These are phyloP conservation scores for Colletotrichum theobromicola DNA, from an alignment of 2,329 filamentous ascomycete genomes.

Conservation along the genomic window DNA sequence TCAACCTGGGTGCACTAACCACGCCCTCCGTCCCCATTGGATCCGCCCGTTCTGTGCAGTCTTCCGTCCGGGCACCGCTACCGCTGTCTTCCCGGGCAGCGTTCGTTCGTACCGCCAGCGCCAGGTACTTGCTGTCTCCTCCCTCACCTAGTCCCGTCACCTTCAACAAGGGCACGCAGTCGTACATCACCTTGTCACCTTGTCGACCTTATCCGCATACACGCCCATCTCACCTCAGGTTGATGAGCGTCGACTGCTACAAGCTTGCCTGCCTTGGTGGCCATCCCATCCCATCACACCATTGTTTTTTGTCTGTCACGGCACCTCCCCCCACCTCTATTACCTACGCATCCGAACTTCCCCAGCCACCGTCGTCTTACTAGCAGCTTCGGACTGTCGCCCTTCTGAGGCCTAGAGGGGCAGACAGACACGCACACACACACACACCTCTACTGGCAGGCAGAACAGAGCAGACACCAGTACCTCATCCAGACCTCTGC, in stretches of 20 bases:
- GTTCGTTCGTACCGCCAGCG: neutral
- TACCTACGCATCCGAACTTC: constrained; percentile 19
- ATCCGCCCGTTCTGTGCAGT: neutral
- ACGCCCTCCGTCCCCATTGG: neutral
- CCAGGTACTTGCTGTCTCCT: neutral
- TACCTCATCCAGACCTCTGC: neutral
- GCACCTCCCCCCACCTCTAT: constrained; percentile 14
- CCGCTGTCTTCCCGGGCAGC: neutral
- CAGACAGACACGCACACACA: neutral
- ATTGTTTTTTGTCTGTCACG: constrained; percentile 8
- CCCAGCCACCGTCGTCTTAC: constrained; percentile 1
- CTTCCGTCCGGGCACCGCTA: neutral
- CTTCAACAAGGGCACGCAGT: neutral
- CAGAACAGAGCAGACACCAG: neutral
- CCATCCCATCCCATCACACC: constrained; percentile 16
- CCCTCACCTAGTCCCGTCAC: neutral
- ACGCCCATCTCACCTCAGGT: constrained; percentile 16
- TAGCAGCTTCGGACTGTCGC: neutral
- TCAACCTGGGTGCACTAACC: neutral
- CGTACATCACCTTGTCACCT: neutral
- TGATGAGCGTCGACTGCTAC: neutral
- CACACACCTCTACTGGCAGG: too few relatives aligned
- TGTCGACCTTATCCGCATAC: constrained; percentile 9
- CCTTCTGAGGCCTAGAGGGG: neutral
- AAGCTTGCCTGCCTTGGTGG: neutral